Conservation (phyloP, 148 eudicot genomes). For the Silene latifolia region DNA sequence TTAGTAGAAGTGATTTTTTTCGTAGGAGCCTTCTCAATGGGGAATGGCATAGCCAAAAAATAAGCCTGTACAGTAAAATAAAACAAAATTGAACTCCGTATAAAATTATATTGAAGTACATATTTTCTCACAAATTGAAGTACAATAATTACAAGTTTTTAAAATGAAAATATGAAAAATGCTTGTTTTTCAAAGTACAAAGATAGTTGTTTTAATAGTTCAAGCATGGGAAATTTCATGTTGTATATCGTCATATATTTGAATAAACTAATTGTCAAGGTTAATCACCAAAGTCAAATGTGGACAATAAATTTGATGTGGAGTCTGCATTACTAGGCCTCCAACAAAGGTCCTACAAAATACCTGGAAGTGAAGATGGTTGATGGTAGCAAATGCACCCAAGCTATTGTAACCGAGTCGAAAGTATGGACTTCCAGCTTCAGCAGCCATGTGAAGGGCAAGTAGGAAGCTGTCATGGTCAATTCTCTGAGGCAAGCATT, state of each 20-base stretch:
- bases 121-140: too few species aligned
- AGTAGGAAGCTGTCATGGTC: slow-evolving; percentile 68
- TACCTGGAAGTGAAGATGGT: slow-evolving; percentile 96
- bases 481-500: slow-evolving; percentile 80
- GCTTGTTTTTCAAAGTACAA: too few species aligned
- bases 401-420: slow-evolving; percentile 88
- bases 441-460: slow-evolving; percentile 80
- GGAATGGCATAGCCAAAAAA: slow-evolving; percentile 68
- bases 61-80: slow-evolving; percentile 50
- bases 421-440: slow-evolving; percentile 80
- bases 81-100: neutral
- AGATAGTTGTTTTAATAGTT: too few species aligned
- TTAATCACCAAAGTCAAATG: too few species aligned
- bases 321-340: too few species aligned
- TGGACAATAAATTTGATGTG: too few species aligned
- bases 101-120: too few species aligned
- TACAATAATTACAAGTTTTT: neutral
- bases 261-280: too few species aligned
- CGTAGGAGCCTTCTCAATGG: slow-evolving; percentile 78
- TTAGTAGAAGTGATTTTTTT: slow-evolving; percentile 36
- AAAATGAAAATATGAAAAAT: too few species aligned
- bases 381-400: slow-evolving; percentile 98
- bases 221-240: too few species aligned
- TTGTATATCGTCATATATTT: too few species aligned
- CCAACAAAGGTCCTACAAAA: neutral